Evolutionary conservation across 352 stramenopile genomes (phyloP).

Genomic region (Lagenidium giganteum): DNA sequence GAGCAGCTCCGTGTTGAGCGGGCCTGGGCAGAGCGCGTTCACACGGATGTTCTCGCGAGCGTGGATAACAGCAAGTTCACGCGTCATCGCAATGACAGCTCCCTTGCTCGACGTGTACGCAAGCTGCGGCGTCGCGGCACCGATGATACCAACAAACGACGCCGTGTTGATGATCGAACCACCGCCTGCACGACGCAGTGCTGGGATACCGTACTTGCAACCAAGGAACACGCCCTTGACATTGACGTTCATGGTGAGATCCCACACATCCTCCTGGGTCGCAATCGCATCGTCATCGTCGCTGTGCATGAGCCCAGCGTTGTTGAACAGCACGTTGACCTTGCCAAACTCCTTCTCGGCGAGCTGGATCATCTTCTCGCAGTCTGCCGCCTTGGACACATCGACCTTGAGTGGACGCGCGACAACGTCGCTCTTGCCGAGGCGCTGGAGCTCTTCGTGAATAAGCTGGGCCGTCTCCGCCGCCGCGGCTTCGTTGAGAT

Average conservation of each 20-base stretch:
- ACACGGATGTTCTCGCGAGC: conserved; percentile 86
- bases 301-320: conserved; percentile 83
- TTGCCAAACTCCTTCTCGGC: conserved; percentile 78
- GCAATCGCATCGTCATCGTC: conserved; percentile 71
- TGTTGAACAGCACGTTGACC: conserved; percentile 84
- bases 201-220: conserved; percentile 84
- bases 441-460: conserved; percentile 56
- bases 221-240: conserved; percentile 88
- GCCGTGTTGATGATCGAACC: conserved; percentile 88
- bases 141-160: conserved; percentile 80
- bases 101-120: conserved; percentile 87
- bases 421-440: conserved; percentile 43
- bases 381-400: conserved; percentile 66
- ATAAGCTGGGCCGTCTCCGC: conserved; percentile 62
- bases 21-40: conserved; percentile 81
- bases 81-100: conserved; percentile 85
- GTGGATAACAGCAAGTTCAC: conserved; percentile 80
- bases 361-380: conserved; percentile 71
- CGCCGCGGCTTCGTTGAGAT: conserved; percentile 66
- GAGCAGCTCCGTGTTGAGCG: conserved; percentile 82
- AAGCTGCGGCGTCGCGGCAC: conserved; percentile 80
- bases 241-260: conserved; percentile 86
- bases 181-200: conserved; percentile 66
- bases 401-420: conserved; percentile 55
- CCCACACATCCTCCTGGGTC: conserved; percentile 79